phyloP scores from a whole-genome alignment of 768 basidiomycete species.

The Sutorius australiensis region DNA sequence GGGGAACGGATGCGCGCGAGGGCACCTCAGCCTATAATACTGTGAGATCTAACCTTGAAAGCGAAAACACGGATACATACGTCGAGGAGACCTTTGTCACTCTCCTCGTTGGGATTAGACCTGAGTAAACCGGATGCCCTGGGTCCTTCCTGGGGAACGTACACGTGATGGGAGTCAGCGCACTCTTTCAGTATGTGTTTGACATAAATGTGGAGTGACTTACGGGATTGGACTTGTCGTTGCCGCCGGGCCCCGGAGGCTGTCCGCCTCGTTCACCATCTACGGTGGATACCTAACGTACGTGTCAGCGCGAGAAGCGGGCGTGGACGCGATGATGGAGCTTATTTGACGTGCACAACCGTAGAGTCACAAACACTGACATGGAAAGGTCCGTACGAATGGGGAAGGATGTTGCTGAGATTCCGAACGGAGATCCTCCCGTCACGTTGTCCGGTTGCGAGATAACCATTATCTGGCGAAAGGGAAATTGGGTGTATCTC shows the following conservation, averaged over 20 bases:
- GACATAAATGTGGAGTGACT: no score
- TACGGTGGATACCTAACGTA: not conserved
- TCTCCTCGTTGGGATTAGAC: not conserved
- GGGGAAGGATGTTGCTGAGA: not conserved
- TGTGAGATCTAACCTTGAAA: not conserved
- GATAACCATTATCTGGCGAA: no score
- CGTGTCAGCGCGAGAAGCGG: not conserved
- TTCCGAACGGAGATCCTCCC: not conserved
- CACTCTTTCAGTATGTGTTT: not conserved
- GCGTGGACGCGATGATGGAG: not conserved
- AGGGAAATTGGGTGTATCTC: not conserved
- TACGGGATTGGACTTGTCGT: not conserved
- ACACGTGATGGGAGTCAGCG: not conserved
- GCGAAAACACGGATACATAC: not conserved
- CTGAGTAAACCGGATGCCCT: not conserved
- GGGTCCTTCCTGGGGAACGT: not conserved
- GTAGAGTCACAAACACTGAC: not conserved
- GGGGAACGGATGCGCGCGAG: not conserved
- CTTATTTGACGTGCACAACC: not conserved
- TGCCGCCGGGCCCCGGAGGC: not conserved
- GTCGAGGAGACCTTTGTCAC: not conserved
- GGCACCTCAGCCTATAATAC: not conserved
- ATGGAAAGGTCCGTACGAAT: constrained; percentile 3
- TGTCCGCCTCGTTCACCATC: not conserved
- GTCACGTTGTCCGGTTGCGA: not conserved